A percentile compares a stretch with the other conserved stretches of the same genome.
Conservation (phyloP, 2,329 filamentous ascomycete genomes). For the Trichophyton equinum region DNA sequence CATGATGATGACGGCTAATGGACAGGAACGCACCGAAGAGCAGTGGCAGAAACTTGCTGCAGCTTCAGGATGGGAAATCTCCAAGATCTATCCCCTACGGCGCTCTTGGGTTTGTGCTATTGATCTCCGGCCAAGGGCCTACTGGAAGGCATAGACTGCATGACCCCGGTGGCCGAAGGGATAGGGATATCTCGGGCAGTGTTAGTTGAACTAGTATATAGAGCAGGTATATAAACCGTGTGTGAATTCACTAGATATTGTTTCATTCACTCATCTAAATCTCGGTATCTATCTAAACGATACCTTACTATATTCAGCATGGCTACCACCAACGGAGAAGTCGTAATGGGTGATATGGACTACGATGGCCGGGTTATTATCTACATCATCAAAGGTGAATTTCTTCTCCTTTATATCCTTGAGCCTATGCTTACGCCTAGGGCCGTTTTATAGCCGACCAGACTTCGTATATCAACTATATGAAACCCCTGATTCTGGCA, state of each 20-base stretch:
- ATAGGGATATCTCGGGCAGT: background rate
- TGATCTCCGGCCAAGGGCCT: background rate
- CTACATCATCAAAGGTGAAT: conserved; percentile 21
- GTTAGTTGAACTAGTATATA: background rate
- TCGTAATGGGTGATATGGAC: conserved; percentile 13
- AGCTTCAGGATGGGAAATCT: background rate
- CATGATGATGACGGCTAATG: background rate
- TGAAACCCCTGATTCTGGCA: conserved; percentile 29
- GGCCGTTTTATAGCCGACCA: conserved; percentile 19
- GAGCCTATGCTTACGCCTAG: background rate
- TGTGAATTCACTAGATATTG: background rate
- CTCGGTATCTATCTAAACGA: background rate
- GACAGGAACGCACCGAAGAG: background rate
- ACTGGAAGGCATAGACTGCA: background rate
- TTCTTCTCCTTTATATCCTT: background rate
- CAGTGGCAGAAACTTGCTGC: background rate
- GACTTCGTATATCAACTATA: conserved; percentile 30
- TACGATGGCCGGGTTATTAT: conserved; percentile 19
- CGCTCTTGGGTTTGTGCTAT: background rate
- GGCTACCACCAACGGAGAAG: conserved; percentile 5
- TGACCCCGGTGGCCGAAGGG: background rate
- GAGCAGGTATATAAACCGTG: background rate
- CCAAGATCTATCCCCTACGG: background rate
- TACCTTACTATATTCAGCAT: background rate
- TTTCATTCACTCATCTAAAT: background rate